Conservation (phyloP, 2,329 filamentous ascomycete species). For the Biscogniauxia sp. region DNA sequence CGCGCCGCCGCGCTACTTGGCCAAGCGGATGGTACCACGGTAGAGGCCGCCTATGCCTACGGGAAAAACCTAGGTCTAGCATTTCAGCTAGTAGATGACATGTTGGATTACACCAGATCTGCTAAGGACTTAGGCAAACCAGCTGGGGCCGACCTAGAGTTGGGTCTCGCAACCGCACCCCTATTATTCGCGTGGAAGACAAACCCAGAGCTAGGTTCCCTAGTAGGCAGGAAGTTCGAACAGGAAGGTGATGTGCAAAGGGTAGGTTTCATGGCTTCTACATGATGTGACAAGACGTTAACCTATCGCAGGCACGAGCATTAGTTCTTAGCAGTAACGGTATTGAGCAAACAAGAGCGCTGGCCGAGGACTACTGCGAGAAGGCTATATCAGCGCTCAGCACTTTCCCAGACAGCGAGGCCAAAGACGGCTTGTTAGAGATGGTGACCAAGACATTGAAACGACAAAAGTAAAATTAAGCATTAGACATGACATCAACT, state of each 20-base stretch:
- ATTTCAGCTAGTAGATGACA: slow-evolving; percentile 96
- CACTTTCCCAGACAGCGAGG: slow-evolving; percentile 87
- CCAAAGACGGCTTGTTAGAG: slow-evolving; percentile 85
- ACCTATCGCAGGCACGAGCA: slow-evolving; percentile 68
- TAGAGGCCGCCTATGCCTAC: slow-evolving; percentile 89
- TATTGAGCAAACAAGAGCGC: slow-evolving; percentile 83
- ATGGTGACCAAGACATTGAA: slow-evolving; percentile 93
- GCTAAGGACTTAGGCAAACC: slow-evolving; percentile 89
- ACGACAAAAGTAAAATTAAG: slow-evolving; percentile 67
- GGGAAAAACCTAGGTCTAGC: slow-evolving; percentile 91
- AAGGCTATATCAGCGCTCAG: slow-evolving; percentile 83
- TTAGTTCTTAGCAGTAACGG: slow-evolving; percentile 82
- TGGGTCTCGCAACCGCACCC: slow-evolving; percentile 91
- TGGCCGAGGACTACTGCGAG: slow-evolving; percentile 88
- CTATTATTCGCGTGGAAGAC: slow-evolving; percentile 94
- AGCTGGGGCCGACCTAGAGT: slow-evolving; percentile 86
- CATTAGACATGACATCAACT: slow-evolving; percentile 10
- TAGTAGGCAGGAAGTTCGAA: slow-evolving; percentile 90
- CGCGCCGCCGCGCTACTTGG: slow-evolving; percentile 85
- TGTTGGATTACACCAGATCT: slow-evolving; percentile 92
- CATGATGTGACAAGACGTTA: slow-evolving; percentile 1
- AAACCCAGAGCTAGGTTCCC: slow-evolving; percentile 75
- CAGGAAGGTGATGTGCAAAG: slow-evolving; percentile 78
- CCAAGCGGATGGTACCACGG: slow-evolving; percentile 70
- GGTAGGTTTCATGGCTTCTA: slow-evolving; percentile 50